Evolutionary conservation across 2,329 filamentous ascomycete species (phyloP), one percentile per base, ranked within the genome.

Genomic region (Fusarium paranaense): DNA sequence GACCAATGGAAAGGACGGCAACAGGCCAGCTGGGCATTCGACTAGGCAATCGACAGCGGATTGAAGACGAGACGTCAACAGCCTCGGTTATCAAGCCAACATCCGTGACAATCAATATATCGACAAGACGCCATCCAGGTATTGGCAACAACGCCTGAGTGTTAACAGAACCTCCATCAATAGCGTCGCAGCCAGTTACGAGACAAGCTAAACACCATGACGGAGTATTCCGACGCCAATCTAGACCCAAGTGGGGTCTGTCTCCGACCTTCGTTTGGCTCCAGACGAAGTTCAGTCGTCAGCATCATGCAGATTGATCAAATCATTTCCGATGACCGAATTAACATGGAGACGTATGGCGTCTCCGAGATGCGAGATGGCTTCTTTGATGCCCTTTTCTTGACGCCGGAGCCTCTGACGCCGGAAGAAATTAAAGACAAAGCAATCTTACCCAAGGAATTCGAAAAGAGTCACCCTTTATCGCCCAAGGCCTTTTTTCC

Each of bases 361-460:
- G 78, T 87, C 32, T 77, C 78, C 7, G 86, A 87, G 76, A 73
- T 82, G 20, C 80, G 86, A 35, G 86, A 87, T 71, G 83, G 85
- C 62, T 87, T 86, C 77, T 87, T 87, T 62, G 86, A 87, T 68
- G 85, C 85, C 35, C 71, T 84, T 40, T 90, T 88, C 68, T 75
- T 85, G n/a, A 84, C 84, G 52, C 84, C 85, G 1, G 78, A 83
- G 5, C 78, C 83, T 4, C 64, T 83, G 14, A 80, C 85, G 62
- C 76, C 78, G 14, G 80, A 84, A 4, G 81, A 85, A 16, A 79
- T 88, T 18, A 78, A 83, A 73, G 80, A 81, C 7, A 82, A 84
- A 68, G 76, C 80, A 14, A 87, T 86, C 25, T 81, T 90, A 14
- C 87, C 88, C 0, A 80, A 80, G 33, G 82, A 82, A 7, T 86